Evolutionary conservation across 139 green algal genomes (phyloP).

Genomic region (Micractinium conductrix): DNA sequence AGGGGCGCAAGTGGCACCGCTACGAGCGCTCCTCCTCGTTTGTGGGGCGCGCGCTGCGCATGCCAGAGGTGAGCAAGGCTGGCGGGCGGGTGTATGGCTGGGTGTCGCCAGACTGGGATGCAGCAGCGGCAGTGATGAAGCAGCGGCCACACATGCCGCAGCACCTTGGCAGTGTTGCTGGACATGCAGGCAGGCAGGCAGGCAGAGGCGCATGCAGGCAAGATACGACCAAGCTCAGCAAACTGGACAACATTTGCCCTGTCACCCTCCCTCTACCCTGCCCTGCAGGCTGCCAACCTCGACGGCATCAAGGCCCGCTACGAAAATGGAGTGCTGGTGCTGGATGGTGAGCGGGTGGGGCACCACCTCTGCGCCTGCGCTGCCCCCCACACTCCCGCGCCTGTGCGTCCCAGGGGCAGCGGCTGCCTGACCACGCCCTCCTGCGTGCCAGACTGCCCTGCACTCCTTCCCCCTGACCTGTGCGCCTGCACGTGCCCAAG

Average conservation of each 20-base stretch:
- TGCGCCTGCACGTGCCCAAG: neutral
- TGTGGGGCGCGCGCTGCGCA: constrained; percentile 44
- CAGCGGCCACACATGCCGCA: too few species aligned
- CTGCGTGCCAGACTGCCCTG: neutral
- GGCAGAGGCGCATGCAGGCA: too few species aligned
- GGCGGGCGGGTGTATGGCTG: too few species aligned
- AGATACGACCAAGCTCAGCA: too few species aligned
- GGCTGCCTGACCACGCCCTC: neutral
- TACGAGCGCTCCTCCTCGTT: constrained; percentile 36
- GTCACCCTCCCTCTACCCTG: too few species aligned
- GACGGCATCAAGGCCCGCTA: constrained; percentile 46
- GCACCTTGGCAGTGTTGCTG: too few species aligned
- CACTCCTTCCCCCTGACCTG: neutral
- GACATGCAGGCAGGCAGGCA: too few species aligned
- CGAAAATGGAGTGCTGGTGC: constrained; percentile 49
- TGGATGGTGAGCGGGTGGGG: constrained; percentile 8
- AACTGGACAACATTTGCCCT: too few species aligned
- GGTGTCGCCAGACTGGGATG: too few species aligned
- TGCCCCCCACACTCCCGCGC: neutral
- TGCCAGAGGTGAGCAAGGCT: too few species aligned
- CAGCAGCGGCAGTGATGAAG: too few species aligned
- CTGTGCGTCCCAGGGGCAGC: neutral
- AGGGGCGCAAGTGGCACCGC: constrained; percentile 44
- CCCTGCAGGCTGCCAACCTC: constrained; percentile 45
- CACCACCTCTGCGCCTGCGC: neutral